Base-by-base conservation (phyloP, 148 eudicot species). In the Dysphania ambrosioides region DNA sequence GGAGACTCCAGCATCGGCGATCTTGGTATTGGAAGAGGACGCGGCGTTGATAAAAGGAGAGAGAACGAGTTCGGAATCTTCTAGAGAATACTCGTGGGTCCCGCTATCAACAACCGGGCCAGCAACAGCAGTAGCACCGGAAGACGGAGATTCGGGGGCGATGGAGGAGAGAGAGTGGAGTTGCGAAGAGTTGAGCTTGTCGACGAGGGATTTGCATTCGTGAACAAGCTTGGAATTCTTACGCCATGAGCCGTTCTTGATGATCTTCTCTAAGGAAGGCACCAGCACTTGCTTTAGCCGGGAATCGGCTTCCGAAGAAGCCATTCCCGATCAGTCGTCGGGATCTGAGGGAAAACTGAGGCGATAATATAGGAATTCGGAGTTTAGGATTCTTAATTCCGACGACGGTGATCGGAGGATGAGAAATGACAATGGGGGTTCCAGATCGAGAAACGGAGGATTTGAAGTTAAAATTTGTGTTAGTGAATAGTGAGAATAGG, bases 291-390 rank as follows among this genome's bases (percentile, higher is more conserved):
- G 84, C 44, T 77, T 82, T 2, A 94, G 87, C 44, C 96, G 92
- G 89, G 98, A 89, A 87, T 93, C 88, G 81, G 97, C 90, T 86
- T 93, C 94, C 89, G 91, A 56, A 70, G 98, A 91, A 88, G 98
- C 93, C 98, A 89, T 88, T 85, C 90, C 89, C 89, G 75, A 77
- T 24, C 16, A 66, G 24, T 23, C 9, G 34, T 10, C 44, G 66
- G 30, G 15, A 36, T 49, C 72, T 42, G 63, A 16, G 57, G 31
- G 72, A 73, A 57, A 59, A 34, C 27, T 40, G 65, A 70, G 44
- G 21, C n/a, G n/a, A n/a, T n/a, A n/a, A n/a, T n/a, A n/a, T n/a
- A 21, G 16, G 68, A 29, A 36, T 67, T 67, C 6, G 42, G 30
- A 38, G 53, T 29, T 74, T 36, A 35, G 29, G 61, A 38, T 38